A percentile compares a stretch with the other conserved stretches of the same genome.
These are phyloP conservation scores for Glycine tomentella DNA, from an alignment of 306 rosid species.

Conservation along the genomic window DNA sequence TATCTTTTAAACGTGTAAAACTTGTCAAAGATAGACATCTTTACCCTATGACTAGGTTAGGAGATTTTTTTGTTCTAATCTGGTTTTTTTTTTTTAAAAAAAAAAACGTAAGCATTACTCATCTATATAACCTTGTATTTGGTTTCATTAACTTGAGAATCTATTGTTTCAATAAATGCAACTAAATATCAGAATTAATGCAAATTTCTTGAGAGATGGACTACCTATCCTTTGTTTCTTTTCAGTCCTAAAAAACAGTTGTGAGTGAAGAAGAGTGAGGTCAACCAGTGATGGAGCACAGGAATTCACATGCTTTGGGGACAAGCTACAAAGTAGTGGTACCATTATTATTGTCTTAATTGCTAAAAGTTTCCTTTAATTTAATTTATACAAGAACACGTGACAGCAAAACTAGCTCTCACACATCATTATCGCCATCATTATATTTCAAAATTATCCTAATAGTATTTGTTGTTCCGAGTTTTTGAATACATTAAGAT, in stretches of 20 bases:
- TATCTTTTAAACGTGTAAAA: too few species aligned
- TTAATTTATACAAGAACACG: background rate
- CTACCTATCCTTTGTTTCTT: background rate
- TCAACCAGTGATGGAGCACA: too few species aligned
- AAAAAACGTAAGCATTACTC: too few species aligned
- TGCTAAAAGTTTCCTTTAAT: conserved; percentile 2
- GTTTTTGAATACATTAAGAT: background rate
- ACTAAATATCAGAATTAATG: background rate
- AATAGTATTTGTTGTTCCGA: background rate
- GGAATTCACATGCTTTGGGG: background rate
- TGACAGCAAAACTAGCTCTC: background rate
- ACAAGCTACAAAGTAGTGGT: background rate
- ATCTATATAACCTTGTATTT: background rate
- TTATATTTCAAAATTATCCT: background rate
- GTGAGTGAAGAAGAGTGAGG: background rate
- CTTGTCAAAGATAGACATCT: too few species aligned
- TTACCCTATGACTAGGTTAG: too few species aligned
- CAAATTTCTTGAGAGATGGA: too few species aligned
- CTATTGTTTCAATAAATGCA: conserved; percentile 20
- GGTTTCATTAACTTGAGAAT: background rate
- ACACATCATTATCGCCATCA: conserved; percentile 12
- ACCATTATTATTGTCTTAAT: conserved; percentile 10
- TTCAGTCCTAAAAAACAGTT: background rate
- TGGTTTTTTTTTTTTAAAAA: too few species aligned
- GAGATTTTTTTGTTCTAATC: too few species aligned